A percentile compares a stretch with the other conserved stretches of the same genome.
These are phyloP conservation scores for Piromyces finnis DNA, from an alignment of 192 early-diverging fungal genomes.

Conservation along the genomic window DNA sequence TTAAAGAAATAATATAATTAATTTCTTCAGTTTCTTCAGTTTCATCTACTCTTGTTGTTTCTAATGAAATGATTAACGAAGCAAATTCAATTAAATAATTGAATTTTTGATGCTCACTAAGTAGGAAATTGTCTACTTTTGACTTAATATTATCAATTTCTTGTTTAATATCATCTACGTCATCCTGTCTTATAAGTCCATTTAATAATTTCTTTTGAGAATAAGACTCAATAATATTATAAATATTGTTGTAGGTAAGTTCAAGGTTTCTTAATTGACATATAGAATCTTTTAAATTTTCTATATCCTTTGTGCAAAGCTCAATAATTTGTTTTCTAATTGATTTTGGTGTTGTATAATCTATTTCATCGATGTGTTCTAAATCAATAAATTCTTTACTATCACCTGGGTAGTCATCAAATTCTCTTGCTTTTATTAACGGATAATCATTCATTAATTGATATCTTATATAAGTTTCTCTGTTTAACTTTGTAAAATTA, in stretches of 20 bases:
- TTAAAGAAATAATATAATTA: neutral
- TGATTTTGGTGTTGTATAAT: neutral
- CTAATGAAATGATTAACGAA: neutral
- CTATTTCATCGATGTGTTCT: neutral
- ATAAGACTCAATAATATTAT: neutral
- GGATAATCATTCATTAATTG: neutral
- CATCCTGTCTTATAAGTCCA: neutral
- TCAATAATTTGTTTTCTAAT: neutral
- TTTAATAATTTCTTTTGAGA: neutral
- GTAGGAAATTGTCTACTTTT: neutral
- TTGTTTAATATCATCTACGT: neutral
- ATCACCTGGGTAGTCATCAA: neutral
- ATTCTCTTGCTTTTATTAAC: neutral
- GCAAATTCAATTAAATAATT: neutral
- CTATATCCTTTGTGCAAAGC: neutral
- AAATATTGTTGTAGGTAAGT: neutral
- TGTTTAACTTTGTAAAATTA: neutral
- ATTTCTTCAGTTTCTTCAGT: neutral
- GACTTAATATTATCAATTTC: neutral
- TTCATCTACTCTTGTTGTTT: neutral
- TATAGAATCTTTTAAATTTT: neutral
- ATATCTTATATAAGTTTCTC: neutral
- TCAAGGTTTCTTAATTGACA: neutral
- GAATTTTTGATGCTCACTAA: neutral
- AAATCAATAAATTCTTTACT: neutral